Conservation (phyloP, 305 asterid species). For the Caryopteris hybrid region DNA sequence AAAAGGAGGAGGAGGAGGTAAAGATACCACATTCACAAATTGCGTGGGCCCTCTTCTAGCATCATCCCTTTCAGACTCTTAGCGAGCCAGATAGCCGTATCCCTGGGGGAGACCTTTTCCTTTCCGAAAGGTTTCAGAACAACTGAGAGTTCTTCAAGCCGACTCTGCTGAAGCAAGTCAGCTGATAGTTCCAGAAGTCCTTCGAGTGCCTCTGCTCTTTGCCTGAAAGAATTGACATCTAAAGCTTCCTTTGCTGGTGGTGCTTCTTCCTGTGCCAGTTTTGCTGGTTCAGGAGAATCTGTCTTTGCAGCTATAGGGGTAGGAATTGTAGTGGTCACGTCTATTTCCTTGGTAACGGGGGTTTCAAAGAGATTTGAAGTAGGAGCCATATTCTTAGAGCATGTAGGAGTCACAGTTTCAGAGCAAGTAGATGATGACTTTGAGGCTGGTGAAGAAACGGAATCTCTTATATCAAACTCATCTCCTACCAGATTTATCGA, state of each 20-base stretch:
- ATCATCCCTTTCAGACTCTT: conserved; percentile 98
- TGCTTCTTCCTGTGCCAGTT: conserved; percentile 37
- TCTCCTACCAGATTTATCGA: conserved; percentile 46
- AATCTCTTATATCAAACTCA: conserved; percentile 35
- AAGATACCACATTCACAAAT: conserved; percentile 32
- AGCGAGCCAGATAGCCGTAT: conserved; percentile 97
- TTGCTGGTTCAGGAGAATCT: conserved; percentile 35
- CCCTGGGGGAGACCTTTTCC: conserved; percentile 97
- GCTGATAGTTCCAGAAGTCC: conserved; percentile 93
- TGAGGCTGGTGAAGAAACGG: conserved; percentile 30
- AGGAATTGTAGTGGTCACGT: conserved; percentile 25
- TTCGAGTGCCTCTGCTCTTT: conserved; percentile 97
- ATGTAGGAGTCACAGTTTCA: conserved; percentile 21
- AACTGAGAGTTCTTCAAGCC: conserved; percentile 85
- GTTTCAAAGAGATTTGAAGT: conserved; percentile 35
- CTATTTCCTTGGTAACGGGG: conserved; percentile 52
- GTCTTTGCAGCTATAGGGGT: conserved; percentile 21
- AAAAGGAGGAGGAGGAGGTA: neutral
- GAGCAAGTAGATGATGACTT: conserved; percentile 32
- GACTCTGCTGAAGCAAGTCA: conserved; percentile 80
- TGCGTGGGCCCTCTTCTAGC: conserved; percentile 68
- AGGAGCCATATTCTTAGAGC: conserved; percentile 24
- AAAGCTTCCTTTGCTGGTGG: conserved; percentile 58
- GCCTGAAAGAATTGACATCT: conserved; percentile 77
- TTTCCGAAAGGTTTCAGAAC: conserved; percentile 91